Conservation (phyloP, 2,329 filamentous ascomycete genomes). For the Diaporthe destruens region DNA sequence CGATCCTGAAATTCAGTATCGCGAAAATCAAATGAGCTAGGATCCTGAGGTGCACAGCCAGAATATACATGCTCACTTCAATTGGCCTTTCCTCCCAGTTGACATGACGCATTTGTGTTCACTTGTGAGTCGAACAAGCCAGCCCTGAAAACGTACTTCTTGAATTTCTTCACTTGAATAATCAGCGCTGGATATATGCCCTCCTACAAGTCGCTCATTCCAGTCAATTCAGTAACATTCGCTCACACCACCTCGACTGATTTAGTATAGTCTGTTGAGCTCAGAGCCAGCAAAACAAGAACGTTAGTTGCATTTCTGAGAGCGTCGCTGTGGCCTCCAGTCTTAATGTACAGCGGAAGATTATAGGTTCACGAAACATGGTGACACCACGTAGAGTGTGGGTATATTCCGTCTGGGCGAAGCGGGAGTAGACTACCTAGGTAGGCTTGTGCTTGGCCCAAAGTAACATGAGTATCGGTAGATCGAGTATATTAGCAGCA, state of each 20-base stretch:
- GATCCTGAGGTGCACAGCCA: background rate
- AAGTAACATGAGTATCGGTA: background rate
- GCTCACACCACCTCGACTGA: background rate
- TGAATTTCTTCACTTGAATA: background rate
- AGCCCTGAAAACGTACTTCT: background rate
- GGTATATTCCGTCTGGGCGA: background rate
- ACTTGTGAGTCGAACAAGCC: background rate
- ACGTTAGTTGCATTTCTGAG: no score
- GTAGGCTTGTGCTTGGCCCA: conserved; percentile 6
- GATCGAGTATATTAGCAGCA: background rate
- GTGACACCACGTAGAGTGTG: background rate
- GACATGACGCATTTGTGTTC: background rate
- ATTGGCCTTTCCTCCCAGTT: no score
- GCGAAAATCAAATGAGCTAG: background rate
- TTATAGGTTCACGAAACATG: no score
- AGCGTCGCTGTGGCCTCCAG: no score
- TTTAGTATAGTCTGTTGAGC: no score
- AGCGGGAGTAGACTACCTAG: background rate
- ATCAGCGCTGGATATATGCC: background rate
- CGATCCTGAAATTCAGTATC: background rate
- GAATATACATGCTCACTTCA: background rate
- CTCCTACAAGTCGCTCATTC: background rate
- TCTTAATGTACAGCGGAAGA: no score
- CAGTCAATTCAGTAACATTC: background rate
- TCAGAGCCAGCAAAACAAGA: background rate